Conservation (phyloP, 1,284 basidiomycete genomes). For the Trichosporon faecale region DNA sequence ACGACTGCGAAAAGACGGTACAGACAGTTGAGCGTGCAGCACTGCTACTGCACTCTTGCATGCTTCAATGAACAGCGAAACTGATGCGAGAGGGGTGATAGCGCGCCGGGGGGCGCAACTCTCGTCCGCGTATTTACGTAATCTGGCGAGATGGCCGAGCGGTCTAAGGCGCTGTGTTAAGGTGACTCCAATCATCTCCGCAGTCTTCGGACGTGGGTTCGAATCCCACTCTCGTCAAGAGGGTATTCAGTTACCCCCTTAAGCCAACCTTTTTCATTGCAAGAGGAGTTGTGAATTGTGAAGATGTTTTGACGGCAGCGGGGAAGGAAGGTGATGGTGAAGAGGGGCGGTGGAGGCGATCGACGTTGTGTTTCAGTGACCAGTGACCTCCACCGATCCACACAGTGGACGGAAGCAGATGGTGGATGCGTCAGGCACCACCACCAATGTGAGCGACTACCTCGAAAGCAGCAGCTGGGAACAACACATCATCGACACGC, state of each 20-base stretch:
- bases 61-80: neutral
- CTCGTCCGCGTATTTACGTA: neutral
- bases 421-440: slow-evolving; percentile 1
- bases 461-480: neutral
- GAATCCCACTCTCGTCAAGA: slow-evolving; percentile 39
- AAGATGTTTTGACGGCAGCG: neutral
- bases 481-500: slow-evolving; percentile 9
- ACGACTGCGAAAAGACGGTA: no score
- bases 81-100: neutral
- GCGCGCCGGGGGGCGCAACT: neutral
- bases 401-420: neutral
- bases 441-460: slow-evolving; percentile 5
- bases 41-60: neutral
- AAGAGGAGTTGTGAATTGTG: neutral
- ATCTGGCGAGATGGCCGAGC: slow-evolving; percentile 21
- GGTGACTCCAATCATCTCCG: slow-evolving; percentile 14
- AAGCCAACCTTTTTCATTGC: neutral
- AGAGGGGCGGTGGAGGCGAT: neutral
- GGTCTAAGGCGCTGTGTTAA: slow-evolving; percentile 27
- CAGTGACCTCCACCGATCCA: neutral
- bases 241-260: slow-evolving; percentile 12
- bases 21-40: no score
- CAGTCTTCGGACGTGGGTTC: slow-evolving; percentile 49
- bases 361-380: neutral
- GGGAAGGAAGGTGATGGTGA: neutral